phyloP scores from a whole-genome alignment of 345 rosid genomes.

The Kandelia obovata region DNA sequence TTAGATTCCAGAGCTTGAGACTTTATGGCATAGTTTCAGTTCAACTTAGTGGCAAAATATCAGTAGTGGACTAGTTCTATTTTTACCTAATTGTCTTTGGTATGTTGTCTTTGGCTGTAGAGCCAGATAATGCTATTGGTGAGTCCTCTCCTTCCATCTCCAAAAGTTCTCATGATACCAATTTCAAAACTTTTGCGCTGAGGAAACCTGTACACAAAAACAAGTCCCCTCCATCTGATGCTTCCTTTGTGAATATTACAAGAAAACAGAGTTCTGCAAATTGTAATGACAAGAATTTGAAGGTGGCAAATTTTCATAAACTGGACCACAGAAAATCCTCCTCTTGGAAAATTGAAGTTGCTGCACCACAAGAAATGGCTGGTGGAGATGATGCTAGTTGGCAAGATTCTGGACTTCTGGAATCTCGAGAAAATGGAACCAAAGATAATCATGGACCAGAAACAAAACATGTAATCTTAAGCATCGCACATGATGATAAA shows the following conservation, averaged over 20 bases:
- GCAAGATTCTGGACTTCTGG: constrained; percentile 18
- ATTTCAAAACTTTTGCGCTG: constrained; percentile 36
- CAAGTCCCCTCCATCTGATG: constrained; percentile 52
- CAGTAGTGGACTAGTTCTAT: background rate
- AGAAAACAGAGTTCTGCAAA: constrained; percentile 40
- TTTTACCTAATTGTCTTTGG: constrained; percentile 7
- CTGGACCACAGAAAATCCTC: constrained; percentile 30
- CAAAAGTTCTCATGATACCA: constrained; percentile 42
- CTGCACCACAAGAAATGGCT: constrained; percentile 22
- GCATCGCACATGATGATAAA: constrained; percentile 31
- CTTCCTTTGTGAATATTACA: constrained; percentile 33
- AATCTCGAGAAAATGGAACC: constrained; percentile 27
- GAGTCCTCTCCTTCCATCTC: constrained; percentile 46
- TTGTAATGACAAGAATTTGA: constrained; percentile 31
- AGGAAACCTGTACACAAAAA: constrained; percentile 52
- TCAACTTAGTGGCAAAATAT: background rate
- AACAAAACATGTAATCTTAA: constrained; percentile 43
- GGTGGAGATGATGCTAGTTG: constrained; percentile 23
- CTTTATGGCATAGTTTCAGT: background rate
- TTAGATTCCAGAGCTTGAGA: background rate
- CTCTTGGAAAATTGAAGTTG: constrained; percentile 36
- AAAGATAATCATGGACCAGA: constrained; percentile 33
- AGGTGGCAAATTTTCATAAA: constrained; percentile 18
- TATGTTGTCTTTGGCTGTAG: constrained; percentile 21
- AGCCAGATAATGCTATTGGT: constrained; percentile 48